phyloP scores from a whole-genome alignment of 345 rosid species.

The Kandelia obovata region DNA sequence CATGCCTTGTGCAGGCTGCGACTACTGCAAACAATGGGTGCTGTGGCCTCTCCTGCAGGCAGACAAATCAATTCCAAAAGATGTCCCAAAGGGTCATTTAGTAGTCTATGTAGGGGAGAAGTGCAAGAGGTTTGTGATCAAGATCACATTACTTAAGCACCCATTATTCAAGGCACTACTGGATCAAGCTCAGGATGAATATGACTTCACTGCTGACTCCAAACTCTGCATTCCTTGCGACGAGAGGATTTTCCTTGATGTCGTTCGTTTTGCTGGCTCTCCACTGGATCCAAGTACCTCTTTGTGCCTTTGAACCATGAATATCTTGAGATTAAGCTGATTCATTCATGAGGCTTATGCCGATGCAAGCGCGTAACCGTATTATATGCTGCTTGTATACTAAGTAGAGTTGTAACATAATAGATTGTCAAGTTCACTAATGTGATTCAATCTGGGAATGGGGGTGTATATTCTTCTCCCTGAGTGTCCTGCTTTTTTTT shows the following conservation, averaged over 20 bases:
- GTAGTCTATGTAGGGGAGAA: slow-evolving; percentile 81
- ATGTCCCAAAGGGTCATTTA: slow-evolving; percentile 85
- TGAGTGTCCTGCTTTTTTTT: neutral
- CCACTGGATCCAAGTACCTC: slow-evolving; percentile 36
- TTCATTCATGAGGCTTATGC: slow-evolving; percentile 30
- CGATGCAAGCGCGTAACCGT: slow-evolving; percentile 17
- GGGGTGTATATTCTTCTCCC: neutral
- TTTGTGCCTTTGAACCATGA: slow-evolving; percentile 27
- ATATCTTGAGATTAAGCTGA: neutral
- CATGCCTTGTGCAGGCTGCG: slow-evolving; percentile 44
- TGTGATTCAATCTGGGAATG: slow-evolving; percentile 12
- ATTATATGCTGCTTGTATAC: slow-evolving; percentile 4
- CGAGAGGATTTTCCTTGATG: slow-evolving; percentile 62
- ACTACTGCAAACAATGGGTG: slow-evolving; percentile 44
- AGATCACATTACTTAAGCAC: slow-evolving; percentile 57
- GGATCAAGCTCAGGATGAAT: slow-evolving; percentile 72
- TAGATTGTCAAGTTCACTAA: slow-evolving; percentile 17
- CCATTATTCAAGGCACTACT: slow-evolving; percentile 75
- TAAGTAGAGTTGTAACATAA: slow-evolving; percentile 35
- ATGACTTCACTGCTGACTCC: slow-evolving; percentile 52
- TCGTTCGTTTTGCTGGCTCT: slow-evolving; percentile 58
- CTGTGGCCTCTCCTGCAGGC: slow-evolving; percentile 42
- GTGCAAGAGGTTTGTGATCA: slow-evolving; percentile 64
- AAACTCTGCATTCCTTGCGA: slow-evolving; percentile 85
- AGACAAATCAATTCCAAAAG: slow-evolving; percentile 55